These are phyloP conservation scores for Dryas integrifolia DNA, from an alignment of 331 rosid species.

Conservation along the genomic window DNA sequence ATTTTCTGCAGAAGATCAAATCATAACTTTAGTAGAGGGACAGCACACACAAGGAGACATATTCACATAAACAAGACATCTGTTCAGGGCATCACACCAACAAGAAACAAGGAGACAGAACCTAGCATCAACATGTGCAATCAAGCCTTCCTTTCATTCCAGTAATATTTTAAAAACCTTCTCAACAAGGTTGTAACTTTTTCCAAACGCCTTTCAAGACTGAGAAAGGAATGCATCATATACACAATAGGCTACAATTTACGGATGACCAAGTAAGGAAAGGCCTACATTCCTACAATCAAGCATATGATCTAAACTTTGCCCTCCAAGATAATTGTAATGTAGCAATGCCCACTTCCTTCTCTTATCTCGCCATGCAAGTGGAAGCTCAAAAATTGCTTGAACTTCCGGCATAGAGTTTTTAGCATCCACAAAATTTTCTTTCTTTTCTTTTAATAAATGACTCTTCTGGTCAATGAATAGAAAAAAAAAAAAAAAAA, in stretches of 20 bases:
- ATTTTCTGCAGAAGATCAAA: slow-evolving; percentile 33
- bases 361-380: too few relatives aligned
- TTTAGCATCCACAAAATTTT: too few relatives aligned
- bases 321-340: neutral
- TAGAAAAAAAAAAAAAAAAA: neutral
- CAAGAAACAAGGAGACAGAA: neutral
- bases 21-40: neutral
- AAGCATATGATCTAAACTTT: neutral
- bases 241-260: too few relatives aligned
- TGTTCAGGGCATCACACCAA: neutral
- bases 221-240: too few relatives aligned
- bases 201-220: too few relatives aligned
- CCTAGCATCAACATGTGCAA: neutral
- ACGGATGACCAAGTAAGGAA: too few relatives aligned
- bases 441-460: neutral
- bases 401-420: neutral
- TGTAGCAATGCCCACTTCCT: neutral
- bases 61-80: neutral
- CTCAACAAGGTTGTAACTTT: too few relatives aligned
- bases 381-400: neutral
- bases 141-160: neutral
- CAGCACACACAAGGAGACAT: neutral
- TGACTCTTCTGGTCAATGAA: neutral
- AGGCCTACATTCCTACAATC: neutral
- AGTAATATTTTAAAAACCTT: too few relatives aligned